Base-by-base conservation (phyloP, 768 basidiomycete genomes). In the Podaxis pistillaris region DNA sequence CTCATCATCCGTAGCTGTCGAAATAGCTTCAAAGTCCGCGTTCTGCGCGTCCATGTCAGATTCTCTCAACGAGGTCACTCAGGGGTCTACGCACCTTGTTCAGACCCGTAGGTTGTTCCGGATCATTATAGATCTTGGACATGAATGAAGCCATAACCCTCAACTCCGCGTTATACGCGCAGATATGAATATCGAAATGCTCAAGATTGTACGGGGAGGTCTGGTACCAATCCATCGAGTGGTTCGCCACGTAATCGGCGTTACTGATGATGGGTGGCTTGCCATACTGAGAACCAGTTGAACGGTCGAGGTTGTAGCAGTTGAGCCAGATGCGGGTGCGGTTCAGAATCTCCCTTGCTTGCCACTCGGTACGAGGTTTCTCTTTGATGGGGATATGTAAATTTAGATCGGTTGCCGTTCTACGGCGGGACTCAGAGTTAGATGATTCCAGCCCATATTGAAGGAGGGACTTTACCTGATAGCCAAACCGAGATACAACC, bases 241-340 rank as follows among this genome's bases (percentile, higher is more conserved):
- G 87, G 60, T 79, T 81, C 15, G 89, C 88, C 63, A 88, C 88
- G 71, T 91, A 94, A 74, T 93, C 91, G 6, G 81, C 79, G 66
- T 89, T 85, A 64, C 80, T 80, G 71, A 97, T 88, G 50, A 91
- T 92, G 17, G 91, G 87, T 0, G 86, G 83, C 74, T 94, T 94
- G 60, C 95, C 95, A 74, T 96, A 94, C 72, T 95, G 90, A 17
- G 87, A 89, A 3, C 91, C 88, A 7, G 91, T 89, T 4, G 93
- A 95, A 24, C 93, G 88, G 73, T 98, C 95, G 46, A 96, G 77
- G 73, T 95, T 93, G 76, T 90, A 93, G 74, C 93, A 95, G 70
- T 89, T 91, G 62, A 96, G 75, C 94, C 94, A 98, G 5, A 91
- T 83, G 22, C 94, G 86, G 57, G 93, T 93, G 46, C 95, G 88